Evolutionary conservation across 495 filamentous ascomycete genomes (phyloP).

Genomic region (Talaromyces thailandensis): DNA sequence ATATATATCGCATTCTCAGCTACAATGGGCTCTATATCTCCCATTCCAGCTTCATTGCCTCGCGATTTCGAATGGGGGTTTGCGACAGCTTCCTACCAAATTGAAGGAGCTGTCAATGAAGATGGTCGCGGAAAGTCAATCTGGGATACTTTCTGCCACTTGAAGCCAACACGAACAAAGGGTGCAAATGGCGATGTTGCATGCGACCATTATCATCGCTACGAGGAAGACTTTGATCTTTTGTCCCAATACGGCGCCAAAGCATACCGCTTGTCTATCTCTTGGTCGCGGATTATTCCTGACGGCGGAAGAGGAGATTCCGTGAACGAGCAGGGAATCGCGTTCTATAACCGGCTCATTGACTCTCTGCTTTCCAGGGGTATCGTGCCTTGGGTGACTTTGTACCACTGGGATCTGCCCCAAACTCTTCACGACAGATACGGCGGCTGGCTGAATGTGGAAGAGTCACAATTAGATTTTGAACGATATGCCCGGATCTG

Average conservation of each 20-base stretch:
- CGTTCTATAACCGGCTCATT: conserved; percentile 1
- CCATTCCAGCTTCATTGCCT: conserved; percentile 7
- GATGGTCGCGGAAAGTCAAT: conserved; percentile 26
- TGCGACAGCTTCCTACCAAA: conserved; percentile 28
- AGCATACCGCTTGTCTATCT: conserved; percentile 1
- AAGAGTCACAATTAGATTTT: conserved; percentile 3
- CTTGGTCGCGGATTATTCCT: conserved; percentile 2
- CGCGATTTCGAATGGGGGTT: conserved; percentile 33
- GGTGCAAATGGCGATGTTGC: conserved; percentile 3
- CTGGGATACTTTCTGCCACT: conserved; percentile 23
- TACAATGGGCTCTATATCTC: neutral
- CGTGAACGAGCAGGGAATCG: conserved; percentile 2
- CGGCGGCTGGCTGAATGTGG: conserved; percentile 1
- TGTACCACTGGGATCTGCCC: conserved; percentile 3
- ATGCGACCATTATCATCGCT: conserved; percentile 3
- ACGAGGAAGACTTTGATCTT: conserved; percentile 3
- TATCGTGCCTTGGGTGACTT: neutral
- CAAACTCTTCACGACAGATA: neutral
- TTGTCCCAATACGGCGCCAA: neutral
- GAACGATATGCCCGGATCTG: conserved; percentile 1
- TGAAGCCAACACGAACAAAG: neutral
- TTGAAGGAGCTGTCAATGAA: conserved; percentile 23
- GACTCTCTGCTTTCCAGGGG: neutral
- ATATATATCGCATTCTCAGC: neutral
- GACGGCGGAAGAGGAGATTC: neutral